phyloP scores from a whole-genome alignment of 2,329 filamentous ascomycete genomes.

The Eutypa lata region DNA sequence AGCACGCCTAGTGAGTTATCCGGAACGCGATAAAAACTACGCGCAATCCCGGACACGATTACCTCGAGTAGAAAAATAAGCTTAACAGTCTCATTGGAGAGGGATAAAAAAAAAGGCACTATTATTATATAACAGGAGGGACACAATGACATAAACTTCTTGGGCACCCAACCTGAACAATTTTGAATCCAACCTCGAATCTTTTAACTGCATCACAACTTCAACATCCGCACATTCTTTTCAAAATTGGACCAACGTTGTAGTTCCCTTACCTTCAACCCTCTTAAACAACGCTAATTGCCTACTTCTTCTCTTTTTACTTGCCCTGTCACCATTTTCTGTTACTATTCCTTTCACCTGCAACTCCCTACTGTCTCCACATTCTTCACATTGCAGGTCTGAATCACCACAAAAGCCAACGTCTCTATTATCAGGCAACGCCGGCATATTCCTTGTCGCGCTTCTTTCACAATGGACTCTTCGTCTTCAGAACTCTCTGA shows the following conservation, averaged over 20 bases:
- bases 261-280: no score
- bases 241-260: no score
- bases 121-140: no score
- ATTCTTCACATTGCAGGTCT: no score
- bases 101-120: no score
- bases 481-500: conserved; percentile 28
- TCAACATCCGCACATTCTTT: background rate
- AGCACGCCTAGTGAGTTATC: background rate
- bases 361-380: background rate
- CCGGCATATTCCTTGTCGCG: background rate
- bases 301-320: background rate
- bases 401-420: no score
- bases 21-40: background rate
- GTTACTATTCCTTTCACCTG: background rate
- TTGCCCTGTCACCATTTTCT: background rate
- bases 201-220: background rate
- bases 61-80: background rate
- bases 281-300: background rate
- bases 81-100: no score
- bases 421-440: background rate
- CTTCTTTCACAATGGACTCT: conserved; percentile 16
- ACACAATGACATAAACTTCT: background rate
- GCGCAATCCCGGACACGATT: background rate
- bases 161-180: background rate
- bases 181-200: no score